Evolutionary conservation across 495 filamentous ascomycete species (phyloP).

Genomic region (Trichoderma virens): DNA sequence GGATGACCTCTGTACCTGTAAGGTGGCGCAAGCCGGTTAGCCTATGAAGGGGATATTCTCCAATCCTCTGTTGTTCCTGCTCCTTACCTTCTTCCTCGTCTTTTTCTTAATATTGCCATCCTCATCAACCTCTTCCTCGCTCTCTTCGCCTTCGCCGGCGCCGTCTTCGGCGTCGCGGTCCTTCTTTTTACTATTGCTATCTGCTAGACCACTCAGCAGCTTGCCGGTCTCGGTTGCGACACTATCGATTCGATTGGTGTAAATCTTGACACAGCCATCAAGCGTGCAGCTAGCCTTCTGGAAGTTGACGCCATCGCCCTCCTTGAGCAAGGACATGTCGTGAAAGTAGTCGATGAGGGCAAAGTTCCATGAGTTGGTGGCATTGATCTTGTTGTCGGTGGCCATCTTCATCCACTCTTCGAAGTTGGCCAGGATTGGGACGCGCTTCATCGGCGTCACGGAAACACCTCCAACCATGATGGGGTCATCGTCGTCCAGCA

Average conservation of each 20-base stretch:
- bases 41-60: background rate
- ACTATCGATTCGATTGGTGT: constrained; percentile 95
- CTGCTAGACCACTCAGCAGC: constrained; percentile 86
- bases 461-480: constrained; percentile 55
- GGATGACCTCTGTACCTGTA: constrained; percentile 59
- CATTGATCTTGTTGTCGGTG: constrained; percentile 99
- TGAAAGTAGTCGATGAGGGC: constrained; percentile 99
- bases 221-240: constrained; percentile 97
- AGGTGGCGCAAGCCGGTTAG: constrained; percentile 3
- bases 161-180: constrained; percentile 47
- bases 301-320: constrained; percentile 96
- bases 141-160: constrained; percentile 60
- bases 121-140: constrained; percentile 73
- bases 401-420: constrained; percentile 99
- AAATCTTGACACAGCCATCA: constrained; percentile 98
- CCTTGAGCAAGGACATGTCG: constrained; percentile 94
- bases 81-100: constrained; percentile 55
- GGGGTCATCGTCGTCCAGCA: constrained; percentile 47
- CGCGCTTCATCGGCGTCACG: constrained; percentile 92
- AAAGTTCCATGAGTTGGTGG: constrained; percentile 98
- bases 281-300: constrained; percentile 97
- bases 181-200: constrained; percentile 74
- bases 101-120: constrained; percentile 69
- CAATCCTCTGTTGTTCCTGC: background rate
- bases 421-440: constrained; percentile 93